These are phyloP conservation scores for Fusarium secorum DNA, from an alignment of 2,329 filamentous ascomycete genomes.

Conservation along the genomic window DNA sequence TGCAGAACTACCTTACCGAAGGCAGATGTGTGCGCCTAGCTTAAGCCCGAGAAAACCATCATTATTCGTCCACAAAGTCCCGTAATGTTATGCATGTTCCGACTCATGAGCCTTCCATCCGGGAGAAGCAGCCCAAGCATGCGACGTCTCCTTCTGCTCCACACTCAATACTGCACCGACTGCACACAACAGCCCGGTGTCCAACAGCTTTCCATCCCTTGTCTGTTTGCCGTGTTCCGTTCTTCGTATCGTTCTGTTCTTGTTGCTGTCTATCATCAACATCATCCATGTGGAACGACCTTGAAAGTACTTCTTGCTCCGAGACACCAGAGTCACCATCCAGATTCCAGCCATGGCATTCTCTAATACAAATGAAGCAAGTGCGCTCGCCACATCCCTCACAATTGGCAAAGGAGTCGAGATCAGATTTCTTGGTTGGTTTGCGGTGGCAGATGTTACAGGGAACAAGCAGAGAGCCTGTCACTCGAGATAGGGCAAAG, in stretches of 20 bases:
- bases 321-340: slow-evolving; percentile 37
- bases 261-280: slow-evolving; percentile 46
- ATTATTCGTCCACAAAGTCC: slow-evolving; percentile 28
- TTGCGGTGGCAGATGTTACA: slow-evolving; percentile 74
- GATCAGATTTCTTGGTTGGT: slow-evolving; percentile 69
- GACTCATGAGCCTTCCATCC: slow-evolving; percentile 48
- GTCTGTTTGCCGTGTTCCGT: slow-evolving; percentile 19
- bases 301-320: slow-evolving; percentile 50
- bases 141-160: slow-evolving; percentile 70
- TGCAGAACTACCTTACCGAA: neutral
- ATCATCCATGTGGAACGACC: slow-evolving; percentile 62
- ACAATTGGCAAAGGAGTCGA: slow-evolving; percentile 72
- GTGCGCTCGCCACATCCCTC: slow-evolving; percentile 67
- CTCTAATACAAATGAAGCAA: slow-evolving; percentile 73
- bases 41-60: slow-evolving; percentile 21
- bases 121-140: slow-evolving; percentile 68
- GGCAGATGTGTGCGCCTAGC: neutral
- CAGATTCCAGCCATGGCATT: slow-evolving; percentile 62
- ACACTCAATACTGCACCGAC: slow-evolving; percentile 72
- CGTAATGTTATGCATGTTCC: neutral
- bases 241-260: slow-evolving; percentile 10
- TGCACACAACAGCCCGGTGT: slow-evolving; percentile 67
- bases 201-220: slow-evolving; percentile 52
- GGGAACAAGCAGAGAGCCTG: slow-evolving; percentile 52
- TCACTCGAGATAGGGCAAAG: slow-evolving; percentile 15